Percentiles rank a stretch among this genome's conserved stretches.
Evolutionary conservation across 208 protist genomes (phyloP).

Genomic region (Wallacemonas rigidus): DNA sequence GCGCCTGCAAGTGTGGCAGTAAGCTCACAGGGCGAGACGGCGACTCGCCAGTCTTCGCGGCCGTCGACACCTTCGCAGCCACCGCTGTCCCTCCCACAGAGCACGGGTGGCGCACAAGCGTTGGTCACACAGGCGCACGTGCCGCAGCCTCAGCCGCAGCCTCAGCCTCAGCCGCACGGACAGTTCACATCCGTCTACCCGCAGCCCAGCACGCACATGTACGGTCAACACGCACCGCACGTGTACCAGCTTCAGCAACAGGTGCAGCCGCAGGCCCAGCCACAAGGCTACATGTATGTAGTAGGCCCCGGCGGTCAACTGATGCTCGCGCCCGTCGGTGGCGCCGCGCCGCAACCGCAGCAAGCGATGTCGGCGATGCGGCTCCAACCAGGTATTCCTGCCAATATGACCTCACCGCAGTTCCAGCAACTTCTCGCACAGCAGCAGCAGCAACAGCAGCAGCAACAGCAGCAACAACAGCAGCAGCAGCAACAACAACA

Average conservation of each 20-base stretch:
- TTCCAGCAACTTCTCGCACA: constrained; percentile 3
- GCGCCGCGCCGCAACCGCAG: constrained; percentile 11
- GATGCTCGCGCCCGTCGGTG: constrained; percentile 33
- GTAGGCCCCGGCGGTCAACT: constrained; percentile 38
- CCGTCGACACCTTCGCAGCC: constrained; percentile 21
- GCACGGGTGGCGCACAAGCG: constrained; percentile 8
- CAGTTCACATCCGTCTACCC: neutral
- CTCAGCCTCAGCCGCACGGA: too few species aligned
- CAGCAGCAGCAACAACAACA: constrained; percentile 22
- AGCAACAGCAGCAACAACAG: constrained; percentile 16
- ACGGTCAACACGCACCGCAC: constrained; percentile 19
- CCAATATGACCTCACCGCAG: neutral
- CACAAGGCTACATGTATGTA: constrained; percentile 32
- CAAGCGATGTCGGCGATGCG: constrained; percentile 23
- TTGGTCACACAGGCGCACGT: neutral
- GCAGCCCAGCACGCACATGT: neutral
- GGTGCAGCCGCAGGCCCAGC: neutral
- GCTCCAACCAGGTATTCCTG: neutral
- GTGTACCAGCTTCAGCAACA: neutral
- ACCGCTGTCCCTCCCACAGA: neutral
- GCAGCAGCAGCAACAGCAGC: constrained; percentile 23
- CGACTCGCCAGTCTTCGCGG: constrained; percentile 17
- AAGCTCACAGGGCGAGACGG: neutral
- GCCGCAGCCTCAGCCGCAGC: constrained; percentile 18
- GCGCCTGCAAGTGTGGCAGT: constrained; percentile 5